Base-by-base conservation (phyloP, 2,329 filamentous ascomycete species). In the Beauveria rudraprayagi region DNA sequence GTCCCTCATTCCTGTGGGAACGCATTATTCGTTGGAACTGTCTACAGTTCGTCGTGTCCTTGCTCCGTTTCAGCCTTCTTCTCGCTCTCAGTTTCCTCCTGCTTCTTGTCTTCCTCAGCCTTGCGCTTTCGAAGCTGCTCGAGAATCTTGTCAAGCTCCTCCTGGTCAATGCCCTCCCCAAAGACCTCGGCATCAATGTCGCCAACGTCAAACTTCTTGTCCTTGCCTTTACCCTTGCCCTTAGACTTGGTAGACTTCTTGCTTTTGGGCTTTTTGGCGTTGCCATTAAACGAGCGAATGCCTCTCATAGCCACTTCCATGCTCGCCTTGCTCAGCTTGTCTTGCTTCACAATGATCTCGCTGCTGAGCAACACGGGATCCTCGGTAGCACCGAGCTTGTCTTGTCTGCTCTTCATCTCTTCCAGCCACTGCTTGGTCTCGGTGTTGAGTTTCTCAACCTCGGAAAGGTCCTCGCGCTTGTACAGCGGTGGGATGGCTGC, bases 351-450 rank as follows among this genome's bases (percentile, higher is more conserved):
- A 62, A 85, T 77, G 34, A 96, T 74, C 30, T 96, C 92, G 69
- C 87, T 86, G 65, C 86, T 77, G 0, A 88, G 81, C 9, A 96
- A 79, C 7, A 87, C 86, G 0, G 91, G 90, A 66, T 97, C 86
- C 10, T 91, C 90, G 2, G 86, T 85, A 2, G 79, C 75, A 17
- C 81, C 77, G 3, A 96, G 83, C 66, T 84, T 86, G 34, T 86
- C 83, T 73, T 97, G 93, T 67, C 83, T 81, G 2, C 80, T 77
- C 53, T 90, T 75, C 70, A 89, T 88, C 65, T 88, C 83, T 37
- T 86, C 82, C 22, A 99, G 80, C 93, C 93, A 99, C 22, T 81
- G 78, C 17, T 81, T 76, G 19, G 87, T 84, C 16, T 83, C 80
- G 30, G 84, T 81, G 68, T 87, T 83, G 19, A 85, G 76, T 11